A percentile compares a stretch with the other conserved stretches of the same genome.
phyloP scores from a whole-genome alignment of 495 filamentous ascomycete genomes.

The Peziza echinospora region DNA sequence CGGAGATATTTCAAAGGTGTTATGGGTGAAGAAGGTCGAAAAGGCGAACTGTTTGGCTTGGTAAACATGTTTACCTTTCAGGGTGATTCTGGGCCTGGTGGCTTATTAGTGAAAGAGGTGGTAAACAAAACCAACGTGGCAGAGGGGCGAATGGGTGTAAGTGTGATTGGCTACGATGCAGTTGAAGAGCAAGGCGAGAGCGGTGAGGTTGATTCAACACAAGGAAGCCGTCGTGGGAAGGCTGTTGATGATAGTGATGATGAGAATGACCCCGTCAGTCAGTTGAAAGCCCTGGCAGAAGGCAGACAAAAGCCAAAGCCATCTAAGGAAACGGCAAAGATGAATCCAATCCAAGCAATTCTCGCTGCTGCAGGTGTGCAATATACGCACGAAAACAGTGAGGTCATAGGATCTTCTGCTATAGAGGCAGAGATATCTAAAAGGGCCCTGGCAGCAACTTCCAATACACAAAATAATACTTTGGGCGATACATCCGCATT shows the following conservation, averaged over 20 bases:
- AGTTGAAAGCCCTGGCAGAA: conserved; percentile 50
- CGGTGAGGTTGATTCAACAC: conserved; percentile 14
- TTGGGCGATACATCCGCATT: conserved; percentile 24
- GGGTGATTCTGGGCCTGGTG: conserved; percentile 36
- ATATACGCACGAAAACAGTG: conserved; percentile 90
- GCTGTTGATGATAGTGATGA: conserved; percentile 27
- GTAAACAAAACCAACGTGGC: conserved; percentile 96
- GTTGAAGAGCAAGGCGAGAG: conserved; percentile 34
- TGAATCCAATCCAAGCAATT: conserved; percentile 73
- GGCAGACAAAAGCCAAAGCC: background rate
- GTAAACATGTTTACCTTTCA: conserved; percentile 71
- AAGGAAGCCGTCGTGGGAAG: conserved; percentile 21
- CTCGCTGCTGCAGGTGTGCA: conserved; percentile 72
- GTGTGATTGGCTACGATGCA: conserved; percentile 51
- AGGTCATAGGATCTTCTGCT: conserved; percentile 76
- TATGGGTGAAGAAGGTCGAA: conserved; percentile 51
- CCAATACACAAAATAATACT: too few relatives aligned
- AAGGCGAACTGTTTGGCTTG: conserved; percentile 88
- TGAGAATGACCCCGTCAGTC: conserved; percentile 49
- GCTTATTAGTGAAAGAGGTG: conserved; percentile 54
- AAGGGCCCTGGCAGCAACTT: conserved; percentile 46
- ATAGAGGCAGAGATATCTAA: conserved; percentile 62
- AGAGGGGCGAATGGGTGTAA: conserved; percentile 69
- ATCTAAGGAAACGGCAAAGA: conserved; percentile 24
- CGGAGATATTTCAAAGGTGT: conserved; percentile 92